phyloP scores from a whole-genome alignment of 1,139 yeast genomes.

The Chernovozyma aurita region DNA sequence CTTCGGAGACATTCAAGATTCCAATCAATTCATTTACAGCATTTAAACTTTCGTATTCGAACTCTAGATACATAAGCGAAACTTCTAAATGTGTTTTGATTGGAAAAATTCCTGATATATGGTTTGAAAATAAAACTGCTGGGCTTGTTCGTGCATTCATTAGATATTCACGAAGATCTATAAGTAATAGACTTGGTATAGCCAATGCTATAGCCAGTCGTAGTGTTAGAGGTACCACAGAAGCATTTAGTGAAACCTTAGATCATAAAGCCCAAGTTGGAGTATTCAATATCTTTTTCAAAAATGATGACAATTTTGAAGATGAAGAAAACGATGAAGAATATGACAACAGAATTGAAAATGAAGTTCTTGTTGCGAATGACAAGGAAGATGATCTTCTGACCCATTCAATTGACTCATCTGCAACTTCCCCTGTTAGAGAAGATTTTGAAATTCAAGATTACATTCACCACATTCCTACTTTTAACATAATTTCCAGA shows the following conservation, averaged over 20 bases:
- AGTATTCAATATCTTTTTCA: background rate
- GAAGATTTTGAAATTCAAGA: too few species aligned
- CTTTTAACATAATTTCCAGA: too few species aligned
- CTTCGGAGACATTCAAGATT: conserved; percentile 12
- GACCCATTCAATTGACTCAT: too few species aligned
- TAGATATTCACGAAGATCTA: background rate
- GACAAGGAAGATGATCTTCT: too few species aligned
- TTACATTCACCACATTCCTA: too few species aligned
- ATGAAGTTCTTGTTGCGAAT: too few species aligned
- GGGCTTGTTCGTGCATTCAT: conserved; percentile 2
- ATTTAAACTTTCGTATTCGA: conserved; percentile 51
- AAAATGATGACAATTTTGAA: conserved; percentile 1
- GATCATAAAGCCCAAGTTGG: background rate
- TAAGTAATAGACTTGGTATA: background rate
- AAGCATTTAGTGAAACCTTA: background rate
- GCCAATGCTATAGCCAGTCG: background rate
- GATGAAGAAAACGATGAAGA: background rate
- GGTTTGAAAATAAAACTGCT: conserved; percentile 34
- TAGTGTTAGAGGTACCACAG: background rate
- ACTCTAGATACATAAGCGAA: conserved; percentile 46
- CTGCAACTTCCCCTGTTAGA: too few species aligned
- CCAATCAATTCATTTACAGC: conserved; percentile 53
- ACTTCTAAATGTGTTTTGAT: conserved; percentile 49
- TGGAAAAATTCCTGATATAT: conserved; percentile 63
- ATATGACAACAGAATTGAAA: too few species aligned